phyloP scores from a whole-genome alignment of 2,329 filamentous ascomycete genomes.

The Aspergillus viridinutans region DNA sequence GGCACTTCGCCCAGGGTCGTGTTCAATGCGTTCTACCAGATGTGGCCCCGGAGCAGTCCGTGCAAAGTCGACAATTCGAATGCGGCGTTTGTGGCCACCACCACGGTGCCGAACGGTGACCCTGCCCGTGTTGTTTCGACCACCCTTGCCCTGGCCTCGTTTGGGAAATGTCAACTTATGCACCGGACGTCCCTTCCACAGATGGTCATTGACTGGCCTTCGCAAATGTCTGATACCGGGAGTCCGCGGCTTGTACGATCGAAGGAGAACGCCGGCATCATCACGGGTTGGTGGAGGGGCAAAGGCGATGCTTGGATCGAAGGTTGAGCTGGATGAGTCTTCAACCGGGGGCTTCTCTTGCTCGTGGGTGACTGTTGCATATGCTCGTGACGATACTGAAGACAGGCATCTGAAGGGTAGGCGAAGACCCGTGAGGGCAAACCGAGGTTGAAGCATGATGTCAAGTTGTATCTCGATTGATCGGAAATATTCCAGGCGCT shows the following conservation, averaged over 20 bases:
- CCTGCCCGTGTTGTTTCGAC: constrained; percentile 79
- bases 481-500: neutral
- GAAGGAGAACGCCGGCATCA: constrained; percentile 50
- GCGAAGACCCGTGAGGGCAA: constrained; percentile 53
- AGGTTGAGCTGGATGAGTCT: constrained; percentile 33
- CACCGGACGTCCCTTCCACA: constrained; percentile 89
- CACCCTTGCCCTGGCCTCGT: constrained; percentile 88
- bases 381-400: constrained; percentile 46
- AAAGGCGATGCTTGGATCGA: constrained; percentile 37
- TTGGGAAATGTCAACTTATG: constrained; percentile 83
- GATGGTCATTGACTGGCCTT: constrained; percentile 89
- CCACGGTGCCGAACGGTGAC: constrained; percentile 89
- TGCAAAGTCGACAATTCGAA: constrained; percentile 85
- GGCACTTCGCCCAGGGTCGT: constrained; percentile 87
- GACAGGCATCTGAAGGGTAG: constrained; percentile 46
- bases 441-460: constrained; percentile 63
- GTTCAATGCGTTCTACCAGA: constrained; percentile 87
- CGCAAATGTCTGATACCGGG: constrained; percentile 88
- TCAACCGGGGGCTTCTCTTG: constrained; percentile 23
- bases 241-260: constrained; percentile 89
- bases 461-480: neutral
- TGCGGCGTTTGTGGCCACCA: constrained; percentile 86
- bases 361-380: constrained; percentile 47
- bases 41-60: constrained; percentile 77
- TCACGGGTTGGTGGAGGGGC: constrained; percentile 44